Evolutionary conservation across 768 basidiomycete genomes (phyloP).

Genomic region (Termitomyces sp.): DNA sequence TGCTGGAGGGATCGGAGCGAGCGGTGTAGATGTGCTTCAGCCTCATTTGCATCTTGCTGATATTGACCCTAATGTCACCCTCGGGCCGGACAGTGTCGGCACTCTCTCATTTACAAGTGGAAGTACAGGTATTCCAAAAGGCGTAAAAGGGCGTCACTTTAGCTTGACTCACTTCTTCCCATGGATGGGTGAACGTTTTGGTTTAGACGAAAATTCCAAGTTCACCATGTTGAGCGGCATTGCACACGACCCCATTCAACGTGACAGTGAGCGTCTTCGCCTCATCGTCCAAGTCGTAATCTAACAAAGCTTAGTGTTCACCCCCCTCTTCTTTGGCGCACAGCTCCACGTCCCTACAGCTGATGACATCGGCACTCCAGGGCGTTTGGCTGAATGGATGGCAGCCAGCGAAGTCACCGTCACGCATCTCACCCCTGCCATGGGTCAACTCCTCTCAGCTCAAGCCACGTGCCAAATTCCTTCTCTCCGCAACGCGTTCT

Average conservation of each 20-base stretch:
- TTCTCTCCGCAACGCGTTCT: constrained; percentile 87
- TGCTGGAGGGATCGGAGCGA: constrained; percentile 51
- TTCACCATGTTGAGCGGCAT: constrained; percentile 99
- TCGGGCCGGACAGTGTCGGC: constrained; percentile 95
- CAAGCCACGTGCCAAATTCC: constrained; percentile 82
- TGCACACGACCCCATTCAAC: constrained; percentile 97
- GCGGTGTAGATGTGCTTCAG: constrained; percentile 57
- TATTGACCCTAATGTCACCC: constrained; percentile 72
- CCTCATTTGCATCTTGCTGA: constrained; percentile 51
- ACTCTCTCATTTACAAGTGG: constrained; percentile 97
- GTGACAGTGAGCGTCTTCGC: constrained; percentile 77
- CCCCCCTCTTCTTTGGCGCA: constrained; percentile 96
- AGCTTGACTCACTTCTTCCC: constrained; percentile 99
- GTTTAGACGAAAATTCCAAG: constrained; percentile 65
- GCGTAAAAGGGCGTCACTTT: constrained; percentile 94
- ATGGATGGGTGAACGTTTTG: constrained; percentile 95
- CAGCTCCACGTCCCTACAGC: constrained; percentile 93
- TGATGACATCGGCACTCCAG: constrained; percentile 96
- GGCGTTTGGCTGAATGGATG: constrained; percentile 98
- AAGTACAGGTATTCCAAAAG: constrained; percentile 97
- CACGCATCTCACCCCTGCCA: constrained; percentile 98
- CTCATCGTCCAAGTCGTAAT: neutral
- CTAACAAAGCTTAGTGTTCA: constrained; percentile 69
- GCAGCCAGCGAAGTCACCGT: constrained; percentile 84
- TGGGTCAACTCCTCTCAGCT: constrained; percentile 94